Conservation (phyloP, 495 filamentous ascomycete genomes). For the Aspergillus diversus region DNA sequence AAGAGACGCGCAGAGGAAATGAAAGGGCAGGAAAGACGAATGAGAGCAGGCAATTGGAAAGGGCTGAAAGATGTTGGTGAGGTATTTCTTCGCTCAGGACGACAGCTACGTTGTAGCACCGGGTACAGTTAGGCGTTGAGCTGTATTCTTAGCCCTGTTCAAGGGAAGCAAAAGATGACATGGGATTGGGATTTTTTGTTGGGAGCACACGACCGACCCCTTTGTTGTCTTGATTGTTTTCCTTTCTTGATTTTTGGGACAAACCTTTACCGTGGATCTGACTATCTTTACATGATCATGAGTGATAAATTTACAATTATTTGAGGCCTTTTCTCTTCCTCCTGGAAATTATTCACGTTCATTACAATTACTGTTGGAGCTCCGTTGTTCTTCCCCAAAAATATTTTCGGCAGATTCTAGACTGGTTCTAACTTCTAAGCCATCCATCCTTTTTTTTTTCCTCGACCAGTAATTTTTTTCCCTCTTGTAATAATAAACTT, state of each 20-base stretch:
- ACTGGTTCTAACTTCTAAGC: neutral
- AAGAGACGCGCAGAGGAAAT: slow-evolving; percentile 8
- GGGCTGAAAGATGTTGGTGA: slow-evolving; percentile 16
- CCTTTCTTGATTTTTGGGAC: neutral
- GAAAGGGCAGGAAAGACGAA: slow-evolving; percentile 16
- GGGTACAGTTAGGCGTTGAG: slow-evolving; percentile 12
- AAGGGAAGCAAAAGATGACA: neutral
- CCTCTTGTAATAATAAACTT: slow-evolving; percentile 10
- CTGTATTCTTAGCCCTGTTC: neutral
- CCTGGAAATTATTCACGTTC: neutral
- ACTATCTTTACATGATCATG: neutral
- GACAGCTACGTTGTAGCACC: slow-evolving; percentile 29
- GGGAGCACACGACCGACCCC: neutral
- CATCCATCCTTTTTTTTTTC: slow-evolving; percentile 14
- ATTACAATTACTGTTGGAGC: neutral
- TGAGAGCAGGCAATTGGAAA: slow-evolving; percentile 10
- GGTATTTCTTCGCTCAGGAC: slow-evolving; percentile 31
- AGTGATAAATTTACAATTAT: neutral
- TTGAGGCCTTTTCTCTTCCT: slow-evolving; percentile 1
- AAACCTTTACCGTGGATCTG: neutral
- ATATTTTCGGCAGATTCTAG: slow-evolving; percentile 7
- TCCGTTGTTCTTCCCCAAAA: neutral
- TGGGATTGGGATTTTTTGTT: slow-evolving; percentile 1
- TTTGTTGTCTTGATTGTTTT: neutral
- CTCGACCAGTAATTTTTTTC: slow-evolving; percentile 10